These are phyloP conservation scores for Sextonia rubra DNA, from an alignment of 164 flowering plant species.

Conservation along the genomic window DNA sequence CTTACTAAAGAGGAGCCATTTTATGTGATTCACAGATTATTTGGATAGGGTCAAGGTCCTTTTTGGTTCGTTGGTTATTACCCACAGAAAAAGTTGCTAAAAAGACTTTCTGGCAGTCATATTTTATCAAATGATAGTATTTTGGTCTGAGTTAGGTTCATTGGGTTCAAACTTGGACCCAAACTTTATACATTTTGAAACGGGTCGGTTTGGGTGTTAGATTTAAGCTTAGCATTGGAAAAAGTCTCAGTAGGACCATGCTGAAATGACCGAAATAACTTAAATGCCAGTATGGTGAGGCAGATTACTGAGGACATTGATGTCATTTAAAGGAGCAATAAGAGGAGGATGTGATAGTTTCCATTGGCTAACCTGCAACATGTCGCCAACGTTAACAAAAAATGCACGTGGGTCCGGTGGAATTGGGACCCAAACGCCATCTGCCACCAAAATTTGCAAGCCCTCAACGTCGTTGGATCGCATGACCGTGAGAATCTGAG, in stretches of 20 bases:
- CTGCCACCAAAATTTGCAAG: slow-evolving; percentile 40
- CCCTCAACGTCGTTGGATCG: slow-evolving; percentile 63
- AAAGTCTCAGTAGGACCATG: background rate
- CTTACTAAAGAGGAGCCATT: background rate
- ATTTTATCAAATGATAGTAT: too few species aligned
- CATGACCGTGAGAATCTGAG: slow-evolving; percentile 61
- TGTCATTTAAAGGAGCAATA: background rate
- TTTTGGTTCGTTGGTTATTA: too few species aligned
- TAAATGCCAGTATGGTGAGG: background rate
- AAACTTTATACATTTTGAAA: too few species aligned
- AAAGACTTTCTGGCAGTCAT: too few species aligned
- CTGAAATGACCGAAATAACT: background rate
- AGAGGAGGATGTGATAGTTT: background rate
- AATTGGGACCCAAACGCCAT: slow-evolving; percentile 63
- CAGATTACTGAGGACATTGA: background rate
- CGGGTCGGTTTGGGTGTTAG: background rate
- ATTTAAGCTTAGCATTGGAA: background rate
- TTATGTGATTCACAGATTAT: too few species aligned
- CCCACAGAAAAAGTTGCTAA: background rate
- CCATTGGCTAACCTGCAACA: slow-evolving; percentile 41
- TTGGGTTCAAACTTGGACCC: background rate
- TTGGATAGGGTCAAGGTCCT: too few species aligned
- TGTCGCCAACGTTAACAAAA: slow-evolving; percentile 60
- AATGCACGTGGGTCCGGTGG: slow-evolving; percentile 53
- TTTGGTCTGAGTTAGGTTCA: background rate